Conservation (phyloP, 106 monocot species). For the Apostasia shenzhenica region DNA sequence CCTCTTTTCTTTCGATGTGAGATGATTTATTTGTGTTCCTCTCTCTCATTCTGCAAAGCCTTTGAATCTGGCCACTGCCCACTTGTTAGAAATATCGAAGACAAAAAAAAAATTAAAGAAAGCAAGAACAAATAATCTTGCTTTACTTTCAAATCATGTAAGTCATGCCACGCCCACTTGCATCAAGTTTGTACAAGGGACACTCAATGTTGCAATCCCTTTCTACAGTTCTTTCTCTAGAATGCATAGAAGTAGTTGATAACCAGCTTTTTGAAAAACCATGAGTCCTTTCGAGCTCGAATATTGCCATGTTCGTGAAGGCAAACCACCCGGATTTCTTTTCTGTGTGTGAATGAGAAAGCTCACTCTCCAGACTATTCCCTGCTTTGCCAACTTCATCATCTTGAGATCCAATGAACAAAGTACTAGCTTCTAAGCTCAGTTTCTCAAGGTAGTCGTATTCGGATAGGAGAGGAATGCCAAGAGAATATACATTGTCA, state of each 20-base stretch:
- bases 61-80: not conserved
- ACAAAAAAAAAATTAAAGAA: not conserved
- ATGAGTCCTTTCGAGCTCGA: conserved; percentile 94
- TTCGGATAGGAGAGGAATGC: conserved; percentile 54
- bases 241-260: conserved; percentile 99
- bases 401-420: conserved; percentile 23
- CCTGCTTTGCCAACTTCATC: conserved; percentile 21
- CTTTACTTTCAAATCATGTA: conserved; percentile 70
- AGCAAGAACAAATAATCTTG: not conserved
- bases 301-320: conserved; percentile 87
- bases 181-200: conserved; percentile 84
- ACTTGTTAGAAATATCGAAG: not conserved
- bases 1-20: no score
- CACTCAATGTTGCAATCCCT: conserved; percentile 64
- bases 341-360: conserved; percentile 62
- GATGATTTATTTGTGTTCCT: no score
- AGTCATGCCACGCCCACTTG: conserved; percentile 76
- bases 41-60: not conserved
- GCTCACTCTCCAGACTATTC: conserved; percentile 69
- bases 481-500: conserved; percentile 60
- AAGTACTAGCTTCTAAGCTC: conserved; percentile 40
- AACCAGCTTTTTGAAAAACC: conserved; percentile 92
- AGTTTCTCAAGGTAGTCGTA: conserved; percentile 18
- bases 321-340: conserved; percentile 78
- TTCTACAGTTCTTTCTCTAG: conserved; percentile 86